Conservation (phyloP, 805 yeast genomes). For the Candida sphagnicola region DNA sequence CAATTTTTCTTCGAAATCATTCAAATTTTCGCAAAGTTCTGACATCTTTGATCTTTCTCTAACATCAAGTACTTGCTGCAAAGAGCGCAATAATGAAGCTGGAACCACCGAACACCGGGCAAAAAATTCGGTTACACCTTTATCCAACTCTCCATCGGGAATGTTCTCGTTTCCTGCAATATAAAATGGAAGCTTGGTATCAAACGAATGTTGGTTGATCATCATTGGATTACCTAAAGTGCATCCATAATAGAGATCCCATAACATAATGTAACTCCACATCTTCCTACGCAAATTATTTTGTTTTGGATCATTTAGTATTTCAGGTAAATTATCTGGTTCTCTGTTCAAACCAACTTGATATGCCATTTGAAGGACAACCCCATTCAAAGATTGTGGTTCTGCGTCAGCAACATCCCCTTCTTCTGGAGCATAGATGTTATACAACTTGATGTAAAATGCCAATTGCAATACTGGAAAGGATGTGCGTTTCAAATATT, state of each 20-base stretch:
- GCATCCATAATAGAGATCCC: conserved; percentile 31
- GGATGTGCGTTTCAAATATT: conserved; percentile 35
- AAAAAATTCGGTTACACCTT: not conserved
- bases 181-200: conserved; percentile 25
- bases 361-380: conserved; percentile 62
- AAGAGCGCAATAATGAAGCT: not conserved
- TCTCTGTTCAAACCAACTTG: conserved; percentile 68
- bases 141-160: conserved; percentile 20
- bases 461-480: conserved; percentile 54
- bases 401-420: conserved; percentile 58
- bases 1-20: conserved; percentile 33
- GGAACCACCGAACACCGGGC: not conserved
- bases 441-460: conserved; percentile 47
- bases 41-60: conserved; percentile 32
- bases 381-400: conserved; percentile 50
- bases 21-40: conserved; percentile 30
- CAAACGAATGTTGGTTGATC: conserved; percentile 24
- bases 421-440: conserved; percentile 46
- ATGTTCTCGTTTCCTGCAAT: conserved; percentile 34
- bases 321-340: conserved; percentile 39
- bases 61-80: conserved; percentile 32
- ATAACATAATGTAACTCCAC: conserved; percentile 42
- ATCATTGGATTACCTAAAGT: conserved; percentile 28
- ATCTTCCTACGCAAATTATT: conserved; percentile 54
- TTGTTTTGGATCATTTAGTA: conserved; percentile 19